Evolutionary conservation across 2,329 filamentous ascomycete genomes (phyloP), one percentile per base, ranked within the genome.

Genomic region (Ilyonectria sp.): DNA sequence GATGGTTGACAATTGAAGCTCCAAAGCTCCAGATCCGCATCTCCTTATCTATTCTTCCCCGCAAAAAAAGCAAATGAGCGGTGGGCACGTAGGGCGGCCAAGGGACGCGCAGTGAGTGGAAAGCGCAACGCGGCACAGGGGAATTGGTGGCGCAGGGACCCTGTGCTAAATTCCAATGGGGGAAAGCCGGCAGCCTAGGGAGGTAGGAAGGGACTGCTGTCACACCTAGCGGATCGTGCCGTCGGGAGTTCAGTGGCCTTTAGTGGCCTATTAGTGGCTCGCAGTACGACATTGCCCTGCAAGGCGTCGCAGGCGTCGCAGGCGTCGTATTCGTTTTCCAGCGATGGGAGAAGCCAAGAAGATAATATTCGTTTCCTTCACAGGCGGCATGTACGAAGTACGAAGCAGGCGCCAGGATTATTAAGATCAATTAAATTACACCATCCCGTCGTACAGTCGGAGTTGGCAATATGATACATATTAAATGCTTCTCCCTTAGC

Each of bases 11-110:
- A 11, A 9, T 33, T 33, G 31, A 33, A 33, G 35, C 13, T 61
- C 72, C 67, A 72, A 65, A 72, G 53, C 23, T 60, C 37, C 17
- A 75, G 67, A 69, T 72, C 72, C 72, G 72, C 35, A 49, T 75
- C 71, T 63, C 62, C 69, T 63, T 57, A 74, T 67, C 53, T 33
- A 29, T 31, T 4, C 44, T 29, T 49, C 47, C 35, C 43, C 35
- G 59, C 40, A 33, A 62, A 49, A 29, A 43, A 44, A 31, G 52
- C 15, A 44, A 60, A 50, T 33, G n/a, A 35, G 54, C 52, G 15
- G 58, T 60, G 47, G 58, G 49, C 58, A 44, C 49, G 21, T 35
- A 17, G 44, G 19, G 44, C 26, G 26, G 26, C 44, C 35, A 26
- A 15, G 23, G 35, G 21, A 35, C 47, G 26, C 21, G 46, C 31